Evolutionary conservation across 345 rosid species (phyloP), one percentile per base, ranked within the genome.

Genomic region (Eucalyptus marginata): DNA sequence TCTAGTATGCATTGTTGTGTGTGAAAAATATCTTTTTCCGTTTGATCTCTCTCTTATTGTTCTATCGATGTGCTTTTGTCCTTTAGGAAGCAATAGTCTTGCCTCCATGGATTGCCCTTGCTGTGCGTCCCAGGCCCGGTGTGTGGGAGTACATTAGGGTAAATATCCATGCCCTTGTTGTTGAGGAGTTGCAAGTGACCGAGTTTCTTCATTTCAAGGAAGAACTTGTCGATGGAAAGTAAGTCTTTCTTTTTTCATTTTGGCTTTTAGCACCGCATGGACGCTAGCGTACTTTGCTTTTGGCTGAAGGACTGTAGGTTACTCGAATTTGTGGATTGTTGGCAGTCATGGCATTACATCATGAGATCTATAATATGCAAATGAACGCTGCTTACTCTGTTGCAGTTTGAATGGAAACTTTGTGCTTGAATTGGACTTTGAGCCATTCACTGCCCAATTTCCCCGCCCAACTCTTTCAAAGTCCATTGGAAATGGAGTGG

Each of bases 171-270:
- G 98, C 95, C 31, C 98, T 98, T 31, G 94, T 94, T 10, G 96
- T 96, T 33, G 99, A 98, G 93, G 99, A 97, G 93, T 92, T 98
- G 90, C 89, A 50, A 24, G 97, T 94, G 64, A 90, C 98, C 20
- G 97, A 98, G 94, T 98, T 93, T 86, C 99, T 98, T 56, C 97
- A 92, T 80, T 96, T 97, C 93, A 98, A 98, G 93, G 99, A 98
- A 92, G 99, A 97, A 80, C 99, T 98, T 88, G 99, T 98, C 50
- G 95, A 97, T 93, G 98, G 99, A 93, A 92, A 91, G 99, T 97
- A 94, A 86, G 24, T 59, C 81, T 88, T 47, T 7, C 17, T 27
- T 10, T 10, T 87, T 44, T 59, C 85, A 8, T 11, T 81, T 56
- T 20, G 36, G 36, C 36, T 36, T 36, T 36, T 36, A 36, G 36